Evolutionary conservation across 2,329 filamentous ascomycete genomes (phyloP).

Genomic region (Ascochyta viciae-villosae): DNA sequence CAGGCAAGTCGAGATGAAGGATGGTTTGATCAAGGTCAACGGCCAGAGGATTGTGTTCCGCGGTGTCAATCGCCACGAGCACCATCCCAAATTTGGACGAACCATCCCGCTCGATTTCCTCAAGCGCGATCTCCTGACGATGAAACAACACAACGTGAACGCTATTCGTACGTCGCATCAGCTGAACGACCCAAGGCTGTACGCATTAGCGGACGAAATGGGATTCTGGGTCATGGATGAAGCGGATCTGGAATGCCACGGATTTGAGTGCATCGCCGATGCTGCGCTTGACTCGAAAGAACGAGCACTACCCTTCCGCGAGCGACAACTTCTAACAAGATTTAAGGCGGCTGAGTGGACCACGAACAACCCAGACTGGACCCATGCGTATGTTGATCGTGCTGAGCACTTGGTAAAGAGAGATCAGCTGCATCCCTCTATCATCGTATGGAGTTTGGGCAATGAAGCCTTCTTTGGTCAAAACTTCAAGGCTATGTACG

Average conservation of each 20-base stretch:
- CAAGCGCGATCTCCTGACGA: conserved; percentile 66
- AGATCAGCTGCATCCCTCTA: conserved; percentile 74
- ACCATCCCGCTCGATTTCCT: conserved; percentile 69
- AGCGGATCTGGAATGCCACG: conserved; percentile 58
- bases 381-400: conserved; percentile 71
- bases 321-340: conserved; percentile 66
- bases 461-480: conserved; percentile 76
- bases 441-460: conserved; percentile 76
- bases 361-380: conserved; percentile 67
- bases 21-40: conserved; percentile 68
- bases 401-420: conserved; percentile 69
- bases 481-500: conserved; percentile 73
- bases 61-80: conserved; percentile 74
- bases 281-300: conserved; percentile 32
- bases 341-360: conserved; percentile 64
- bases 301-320: conserved; percentile 62
- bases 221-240: conserved; percentile 70
- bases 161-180: conserved; percentile 74
- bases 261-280: conserved; percentile 51
- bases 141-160: conserved; percentile 77
- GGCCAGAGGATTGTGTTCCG: conserved; percentile 66
- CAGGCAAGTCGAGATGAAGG: conserved; percentile 67
- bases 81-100: conserved; percentile 69
- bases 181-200: conserved; percentile 66
- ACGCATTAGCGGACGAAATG: conserved; percentile 69